These are phyloP conservation scores for Phtheirospermum japonicum DNA, from an alignment of 257 asterid species.

Conservation along the genomic window DNA sequence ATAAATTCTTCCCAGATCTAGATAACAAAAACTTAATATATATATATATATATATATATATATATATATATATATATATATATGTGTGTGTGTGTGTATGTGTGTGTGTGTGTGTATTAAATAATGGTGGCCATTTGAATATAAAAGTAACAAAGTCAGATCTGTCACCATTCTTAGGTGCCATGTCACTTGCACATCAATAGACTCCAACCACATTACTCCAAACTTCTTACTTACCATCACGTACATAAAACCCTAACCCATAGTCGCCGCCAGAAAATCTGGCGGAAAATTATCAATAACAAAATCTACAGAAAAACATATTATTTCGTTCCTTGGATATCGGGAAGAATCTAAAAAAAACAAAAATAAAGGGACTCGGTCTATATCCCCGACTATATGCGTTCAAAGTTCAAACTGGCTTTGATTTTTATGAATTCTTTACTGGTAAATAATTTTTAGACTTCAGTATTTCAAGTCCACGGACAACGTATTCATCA, in stretches of 20 bases:
- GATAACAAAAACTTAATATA: constrained; percentile 20
- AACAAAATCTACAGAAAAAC: background rate
- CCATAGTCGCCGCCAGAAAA: constrained; percentile 26
- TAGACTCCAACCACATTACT: constrained; percentile 16
- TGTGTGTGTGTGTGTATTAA: too few relatives aligned
- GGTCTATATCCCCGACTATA: too few relatives aligned
- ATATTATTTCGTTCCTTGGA: background rate
- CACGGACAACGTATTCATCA: too few relatives aligned
- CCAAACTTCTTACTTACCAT: constrained; percentile 10
- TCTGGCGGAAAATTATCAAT: constrained; percentile 8
- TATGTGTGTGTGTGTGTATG: too few relatives aligned
- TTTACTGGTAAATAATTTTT: too few relatives aligned
- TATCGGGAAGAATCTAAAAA: background rate
- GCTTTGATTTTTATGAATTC: too few relatives aligned
- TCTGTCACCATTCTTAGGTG: constrained; percentile 31
- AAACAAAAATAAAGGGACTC: background rate
- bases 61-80: too few relatives aligned
- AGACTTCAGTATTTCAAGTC: too few relatives aligned
- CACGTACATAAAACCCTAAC: constrained; percentile 32
- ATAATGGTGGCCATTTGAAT: constrained; percentile 11
- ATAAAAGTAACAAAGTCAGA: constrained; percentile 25
- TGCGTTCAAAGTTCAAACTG: too few relatives aligned
- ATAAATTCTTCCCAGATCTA: constrained; percentile 29
- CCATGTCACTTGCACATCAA: constrained; percentile 26
- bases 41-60: too few relatives aligned